Conservation (phyloP, 164 flowering plant species). For the Liquidambar formosana region DNA sequence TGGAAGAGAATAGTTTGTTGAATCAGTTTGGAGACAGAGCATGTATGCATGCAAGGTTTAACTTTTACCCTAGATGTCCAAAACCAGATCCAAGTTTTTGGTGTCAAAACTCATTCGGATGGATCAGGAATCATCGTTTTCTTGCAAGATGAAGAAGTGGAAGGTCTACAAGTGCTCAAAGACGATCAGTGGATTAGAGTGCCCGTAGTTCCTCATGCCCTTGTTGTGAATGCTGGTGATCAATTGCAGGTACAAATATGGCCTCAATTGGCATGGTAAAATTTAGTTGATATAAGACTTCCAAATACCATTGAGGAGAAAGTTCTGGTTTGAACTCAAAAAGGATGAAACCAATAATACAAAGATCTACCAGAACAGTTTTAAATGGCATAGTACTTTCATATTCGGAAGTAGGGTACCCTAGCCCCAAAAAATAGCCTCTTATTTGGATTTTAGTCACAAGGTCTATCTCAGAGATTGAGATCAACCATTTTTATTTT, state of each 20-base stretch:
- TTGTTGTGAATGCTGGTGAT: conserved; percentile 48
- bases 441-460: too few relatives aligned
- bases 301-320: too few relatives aligned
- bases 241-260: conserved; percentile 45
- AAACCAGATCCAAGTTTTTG: conserved; percentile 47
- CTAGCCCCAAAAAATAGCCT: too few relatives aligned
- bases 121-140: conserved; percentile 46
- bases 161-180: conserved; percentile 57
- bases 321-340: too few relatives aligned
- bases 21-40: conserved; percentile 29
- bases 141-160: conserved; percentile 55
- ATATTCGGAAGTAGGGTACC: too few relatives aligned
- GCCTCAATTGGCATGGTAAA: too few relatives aligned
- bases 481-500: neutral
- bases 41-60: conserved; percentile 34
- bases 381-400: too few relatives aligned
- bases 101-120: conserved; percentile 59
- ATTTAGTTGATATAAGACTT: too few relatives aligned
- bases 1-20: conserved; percentile 43
- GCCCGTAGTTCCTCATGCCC: conserved; percentile 45
- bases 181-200: conserved; percentile 49
- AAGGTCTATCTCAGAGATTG: too few relatives aligned
- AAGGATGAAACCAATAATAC: too few relatives aligned
- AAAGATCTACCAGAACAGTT: too few relatives aligned
- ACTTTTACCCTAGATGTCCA: conserved; percentile 48